Conservation (phyloP, 495 filamentous ascomycete genomes). For the Daldinia childiae region DNA sequence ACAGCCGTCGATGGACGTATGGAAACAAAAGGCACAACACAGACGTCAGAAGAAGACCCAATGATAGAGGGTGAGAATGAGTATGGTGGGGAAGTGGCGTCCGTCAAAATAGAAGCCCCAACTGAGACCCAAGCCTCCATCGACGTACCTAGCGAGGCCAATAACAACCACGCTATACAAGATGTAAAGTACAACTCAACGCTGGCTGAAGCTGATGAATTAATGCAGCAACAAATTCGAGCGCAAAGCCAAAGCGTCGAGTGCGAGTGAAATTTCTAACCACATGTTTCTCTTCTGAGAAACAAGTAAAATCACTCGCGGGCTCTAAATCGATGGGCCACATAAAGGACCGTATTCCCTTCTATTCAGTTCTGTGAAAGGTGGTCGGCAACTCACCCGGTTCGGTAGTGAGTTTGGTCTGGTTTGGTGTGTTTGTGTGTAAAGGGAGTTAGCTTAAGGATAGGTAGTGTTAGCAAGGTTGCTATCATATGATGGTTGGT, state of each 20-base stretch:
- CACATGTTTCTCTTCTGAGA: not conserved
- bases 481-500: not conserved
- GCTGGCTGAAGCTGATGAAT: slow-evolving; percentile 5
- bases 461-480: not conserved
- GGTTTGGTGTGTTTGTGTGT: not conserved
- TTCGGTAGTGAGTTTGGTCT: not conserved
- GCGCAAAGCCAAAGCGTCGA: not conserved
- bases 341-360: not conserved
- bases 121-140: not conserved
- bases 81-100: not conserved
- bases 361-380: not conserved
- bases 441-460: not conserved
- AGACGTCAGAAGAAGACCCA: not conserved
- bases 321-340: not conserved
- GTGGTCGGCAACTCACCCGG: not conserved
- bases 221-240: slow-evolving; percentile 6
- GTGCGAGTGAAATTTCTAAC: not conserved
- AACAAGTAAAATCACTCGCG: not conserved
- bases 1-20: not conserved
- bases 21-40: not conserved
- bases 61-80: not conserved
- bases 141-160: not conserved
- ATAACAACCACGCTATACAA: not conserved
- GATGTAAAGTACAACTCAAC: not conserved
- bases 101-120: not conserved